These are phyloP conservation scores for Jatropha curcas DNA, from an alignment of 345 rosid genomes.

Conservation along the genomic window DNA sequence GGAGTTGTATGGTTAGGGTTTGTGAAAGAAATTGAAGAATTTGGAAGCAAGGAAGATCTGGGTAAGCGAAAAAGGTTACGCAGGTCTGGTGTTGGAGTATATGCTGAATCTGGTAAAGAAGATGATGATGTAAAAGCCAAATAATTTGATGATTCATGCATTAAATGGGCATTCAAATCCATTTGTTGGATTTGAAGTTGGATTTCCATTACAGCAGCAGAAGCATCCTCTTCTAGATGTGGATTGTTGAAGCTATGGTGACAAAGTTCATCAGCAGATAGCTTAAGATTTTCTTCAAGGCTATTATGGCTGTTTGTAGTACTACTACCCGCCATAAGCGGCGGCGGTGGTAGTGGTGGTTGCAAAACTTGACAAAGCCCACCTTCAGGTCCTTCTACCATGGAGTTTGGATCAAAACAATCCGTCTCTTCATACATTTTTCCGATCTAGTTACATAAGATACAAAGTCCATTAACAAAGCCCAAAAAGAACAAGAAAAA, in stretches of 20 bases:
- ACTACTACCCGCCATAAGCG: conserved; percentile 19
- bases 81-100: conserved; percentile 54
- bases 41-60: conserved; percentile 41
- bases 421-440: conserved; percentile 48
- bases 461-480: neutral
- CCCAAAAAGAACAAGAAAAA: neutral
- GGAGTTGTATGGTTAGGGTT: conserved; percentile 13
- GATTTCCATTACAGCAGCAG: conserved; percentile 33
- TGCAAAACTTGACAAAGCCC: conserved; percentile 24
- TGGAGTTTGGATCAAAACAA: conserved; percentile 46
- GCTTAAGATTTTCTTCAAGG: conserved; percentile 31
- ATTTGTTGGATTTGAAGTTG: conserved; percentile 49
- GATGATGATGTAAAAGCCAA: neutral
- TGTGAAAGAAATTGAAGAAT: conserved; percentile 45
- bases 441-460: too few relatives aligned
- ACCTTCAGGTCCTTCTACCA: conserved; percentile 29
- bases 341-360: neutral
- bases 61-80: conserved; percentile 61
- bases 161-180: conserved; percentile 32
- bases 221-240: conserved; percentile 19
- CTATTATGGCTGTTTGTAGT: conserved; percentile 37
- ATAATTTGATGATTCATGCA: conserved; percentile 33
- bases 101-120: conserved; percentile 14
- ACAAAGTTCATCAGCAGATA: conserved; percentile 33
- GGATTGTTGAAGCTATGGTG: conserved; percentile 19